These are phyloP conservation scores for Paramecium octaurelia DNA, from an alignment of 73 alveolate species.

Conservation along the genomic window DNA sequence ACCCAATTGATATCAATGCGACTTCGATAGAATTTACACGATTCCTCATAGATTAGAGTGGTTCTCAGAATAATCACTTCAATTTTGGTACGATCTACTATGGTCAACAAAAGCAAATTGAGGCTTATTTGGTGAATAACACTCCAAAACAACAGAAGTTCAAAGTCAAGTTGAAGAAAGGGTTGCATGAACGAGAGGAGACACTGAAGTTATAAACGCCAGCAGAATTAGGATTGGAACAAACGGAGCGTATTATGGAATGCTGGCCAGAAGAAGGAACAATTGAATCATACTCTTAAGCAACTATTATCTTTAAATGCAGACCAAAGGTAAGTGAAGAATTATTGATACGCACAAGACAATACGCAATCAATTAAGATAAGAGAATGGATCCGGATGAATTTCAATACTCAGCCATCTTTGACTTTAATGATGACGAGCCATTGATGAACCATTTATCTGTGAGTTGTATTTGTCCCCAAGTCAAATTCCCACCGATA, in stretches of 20 bases:
- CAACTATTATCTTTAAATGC: constrained; percentile 86
- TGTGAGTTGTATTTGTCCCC: constrained; percentile 94
- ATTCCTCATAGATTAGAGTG: constrained; percentile 74
- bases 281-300: constrained; percentile 90
- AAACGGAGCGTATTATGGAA: constrained; percentile 92
- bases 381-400: constrained; percentile 71
- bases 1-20: constrained; percentile 96
- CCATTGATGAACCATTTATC: constrained; percentile 91
- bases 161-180: constrained; percentile 86
- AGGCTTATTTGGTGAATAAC: constrained; percentile 93
- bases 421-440: constrained; percentile 79
- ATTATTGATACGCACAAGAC: constrained; percentile 55
- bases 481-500: constrained; percentile 81
- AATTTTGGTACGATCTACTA: constrained; percentile 96
- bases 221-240: constrained; percentile 90
- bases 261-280: constrained; percentile 94
- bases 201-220: constrained; percentile 87
- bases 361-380: constrained; percentile 72
- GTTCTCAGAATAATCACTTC: constrained; percentile 86
- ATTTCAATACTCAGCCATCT: constrained; percentile 73
- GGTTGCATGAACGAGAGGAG: constrained; percentile 83
- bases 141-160: constrained; percentile 91
- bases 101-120: constrained; percentile 92
- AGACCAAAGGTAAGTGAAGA: constrained; percentile 66
- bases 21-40: constrained; percentile 90